Conservation (phyloP, 2,329 filamentous ascomycete species). For the Phaeoacremonium minimum region DNA sequence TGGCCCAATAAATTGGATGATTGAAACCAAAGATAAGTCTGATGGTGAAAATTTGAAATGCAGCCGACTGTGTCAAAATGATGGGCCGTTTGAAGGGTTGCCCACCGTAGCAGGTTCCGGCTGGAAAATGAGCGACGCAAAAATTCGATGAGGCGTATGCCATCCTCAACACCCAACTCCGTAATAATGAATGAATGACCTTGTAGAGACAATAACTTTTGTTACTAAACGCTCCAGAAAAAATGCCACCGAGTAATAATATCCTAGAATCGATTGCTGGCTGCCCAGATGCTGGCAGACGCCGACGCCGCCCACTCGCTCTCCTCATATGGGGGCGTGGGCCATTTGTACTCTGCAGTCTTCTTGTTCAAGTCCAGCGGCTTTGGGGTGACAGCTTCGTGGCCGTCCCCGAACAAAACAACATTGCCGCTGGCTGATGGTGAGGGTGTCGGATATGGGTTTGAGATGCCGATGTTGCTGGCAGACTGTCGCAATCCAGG, state of each 20-base stretch:
- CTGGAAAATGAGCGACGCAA: constrained; percentile 7
- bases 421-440: constrained; percentile 80
- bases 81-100: too few species aligned
- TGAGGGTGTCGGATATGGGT: constrained; percentile 64
- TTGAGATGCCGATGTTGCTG: constrained; percentile 57
- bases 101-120: too few species aligned
- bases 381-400: constrained; percentile 60
- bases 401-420: constrained; percentile 65
- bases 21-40: too few species aligned
- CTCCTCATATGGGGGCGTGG: constrained; percentile 92
- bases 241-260: constrained; percentile 9
- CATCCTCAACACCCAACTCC: too few species aligned
- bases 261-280: constrained; percentile 57
- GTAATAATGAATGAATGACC: constrained; percentile 8
- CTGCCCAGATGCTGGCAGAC: constrained; percentile 75
- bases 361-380: constrained; percentile 66
- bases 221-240: constrained; percentile 2
- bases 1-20: too few species aligned
- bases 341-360: constrained; percentile 68
- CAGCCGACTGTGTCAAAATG: too few species aligned
- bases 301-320: constrained; percentile 85
- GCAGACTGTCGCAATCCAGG: constrained; percentile 56
- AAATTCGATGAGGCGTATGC: too few species aligned
- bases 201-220: constrained; percentile 5
- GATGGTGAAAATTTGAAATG: too few species aligned